A percentile compares a stretch with the other conserved stretches of the same genome.
Evolutionary conservation across 176 grass and related monocot species (phyloP).

Genomic region (Zoysia pacifica): DNA sequence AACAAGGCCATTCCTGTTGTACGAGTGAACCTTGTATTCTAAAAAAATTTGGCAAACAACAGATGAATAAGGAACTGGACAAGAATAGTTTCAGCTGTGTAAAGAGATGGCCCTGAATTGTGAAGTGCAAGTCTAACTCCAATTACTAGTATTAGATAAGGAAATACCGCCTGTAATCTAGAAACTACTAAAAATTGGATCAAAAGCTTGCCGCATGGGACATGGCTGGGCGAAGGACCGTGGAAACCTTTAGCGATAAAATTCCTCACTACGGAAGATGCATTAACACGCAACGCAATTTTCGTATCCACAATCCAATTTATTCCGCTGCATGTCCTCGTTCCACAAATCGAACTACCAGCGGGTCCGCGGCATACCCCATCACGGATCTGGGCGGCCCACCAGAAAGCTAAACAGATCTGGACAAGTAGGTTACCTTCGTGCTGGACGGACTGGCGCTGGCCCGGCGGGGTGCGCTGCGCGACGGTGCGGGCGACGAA

Average conservation of each 20-base stretch:
- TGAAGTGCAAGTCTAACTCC: not conserved
- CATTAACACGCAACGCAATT: not conserved
- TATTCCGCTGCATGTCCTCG: not conserved
- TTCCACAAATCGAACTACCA: constrained; percentile 2
- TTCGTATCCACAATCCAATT: not conserved
- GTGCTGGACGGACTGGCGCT: constrained; percentile 91
- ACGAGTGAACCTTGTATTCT: constrained; percentile 93
- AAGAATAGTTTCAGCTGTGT: not conserved
- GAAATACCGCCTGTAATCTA: not conserved
- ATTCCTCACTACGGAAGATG: not conserved
- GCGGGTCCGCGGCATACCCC: not conserved
- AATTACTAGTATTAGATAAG: not conserved
- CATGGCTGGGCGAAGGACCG: not conserved
- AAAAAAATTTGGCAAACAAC: constrained; percentile 3
- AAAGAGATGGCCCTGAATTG: not conserved
- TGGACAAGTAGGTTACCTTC: constrained; percentile 53
- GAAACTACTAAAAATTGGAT: not conserved
- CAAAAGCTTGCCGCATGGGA: not conserved
- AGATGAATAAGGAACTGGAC: not conserved
- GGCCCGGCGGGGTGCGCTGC: constrained; percentile 65
- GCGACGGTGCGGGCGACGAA: constrained; percentile 86
- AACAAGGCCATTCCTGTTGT: constrained; percentile 88
- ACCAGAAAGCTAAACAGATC: no score
- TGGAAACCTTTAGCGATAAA: not conserved
- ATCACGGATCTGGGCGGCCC: constrained; percentile 10